Evolutionary conservation across 1,284 basidiomycete species (phyloP), one percentile per base, ranked within the genome.

Genomic region (Naganishia albida): DNA sequence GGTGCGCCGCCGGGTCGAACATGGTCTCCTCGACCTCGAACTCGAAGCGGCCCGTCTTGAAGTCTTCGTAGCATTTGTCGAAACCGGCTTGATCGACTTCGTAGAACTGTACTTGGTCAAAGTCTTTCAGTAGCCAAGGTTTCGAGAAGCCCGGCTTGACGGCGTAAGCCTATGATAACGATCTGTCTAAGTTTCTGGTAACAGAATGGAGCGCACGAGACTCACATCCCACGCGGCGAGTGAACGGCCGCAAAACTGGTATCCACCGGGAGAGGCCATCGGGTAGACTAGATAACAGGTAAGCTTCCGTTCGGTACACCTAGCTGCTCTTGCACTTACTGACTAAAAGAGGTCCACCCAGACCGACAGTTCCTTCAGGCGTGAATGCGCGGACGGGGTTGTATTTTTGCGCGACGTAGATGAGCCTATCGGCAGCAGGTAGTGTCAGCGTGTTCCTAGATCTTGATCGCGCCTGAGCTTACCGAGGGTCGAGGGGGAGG

Each of bases 81-180:
- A 67, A 68, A 43, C 66, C 76, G 25, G 67, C 70, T 67, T 75
- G 72, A 4, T 62, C 54, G 40, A 76, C 73, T 25, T 68, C 68
- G 53, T 72, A 70, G 66, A 75, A 80, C 50, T 75, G 71, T 48
- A 86, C 84, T 73, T 87, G 85, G 72, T 89, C 87, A 70, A 89
- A 89, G 1, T 85, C 82, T 18, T 81, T 74, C 15, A 88, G 76
- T 2, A 88, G 71, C 85, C 86, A 88, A 1, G 87, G 88, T 44
- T 76, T 78, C 1, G 82, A 80, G 44, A 72, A 68, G 39, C 68
- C 43, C 39, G 75, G 72, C 68, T 73, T 67, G 52, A 69, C 52
- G 40, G 73, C 65, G 69, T 74, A 62, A 18, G 65, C 52, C 59
- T 66, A 34, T 42, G 10, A 23, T 13, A 13, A 28, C 28, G 40